A percentile compares a stretch with the other conserved stretches of the same genome.
Evolutionary conservation across 2,329 filamentous ascomycete species (phyloP).

Genomic region (Trichoderma harzianum): DNA sequence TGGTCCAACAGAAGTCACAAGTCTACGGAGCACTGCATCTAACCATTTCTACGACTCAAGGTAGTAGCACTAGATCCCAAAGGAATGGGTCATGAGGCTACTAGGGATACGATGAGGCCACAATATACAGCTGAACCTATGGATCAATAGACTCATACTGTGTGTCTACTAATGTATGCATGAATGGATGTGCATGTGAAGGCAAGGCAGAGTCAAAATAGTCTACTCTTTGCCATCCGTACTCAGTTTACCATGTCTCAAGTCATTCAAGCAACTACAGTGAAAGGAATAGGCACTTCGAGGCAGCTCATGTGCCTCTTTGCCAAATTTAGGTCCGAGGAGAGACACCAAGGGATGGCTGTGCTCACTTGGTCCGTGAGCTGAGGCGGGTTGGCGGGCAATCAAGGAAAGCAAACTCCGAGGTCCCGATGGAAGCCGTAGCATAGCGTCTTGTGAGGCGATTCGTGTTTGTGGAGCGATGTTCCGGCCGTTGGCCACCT

Average conservation of each 20-base stretch:
- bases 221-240: neutral
- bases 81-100: neutral
- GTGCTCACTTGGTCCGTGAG: neutral
- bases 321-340: neutral
- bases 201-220: neutral
- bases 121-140: neutral
- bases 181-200: neutral
- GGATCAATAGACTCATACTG: neutral
- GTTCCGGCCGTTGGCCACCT: neutral
- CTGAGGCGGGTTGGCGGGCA: neutral
- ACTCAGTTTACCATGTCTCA: neutral
- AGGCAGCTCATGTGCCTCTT: neutral
- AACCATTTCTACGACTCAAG: neutral
- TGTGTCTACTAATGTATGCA: neutral
- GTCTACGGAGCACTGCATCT: neutral
- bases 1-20: neutral
- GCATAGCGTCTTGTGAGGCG: neutral
- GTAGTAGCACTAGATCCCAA: neutral
- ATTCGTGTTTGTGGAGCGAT: constrained; percentile 1
- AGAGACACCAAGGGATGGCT: neutral
- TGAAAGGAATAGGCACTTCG: neutral
- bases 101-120: neutral
- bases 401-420: neutral
- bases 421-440: neutral
- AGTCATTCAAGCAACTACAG: neutral